Percentiles rank a stretch among this genome's conserved stretches.
These are phyloP conservation scores for Populus hybrid DNA, from an alignment of 441 rosid species.

Conservation along the genomic window DNA sequence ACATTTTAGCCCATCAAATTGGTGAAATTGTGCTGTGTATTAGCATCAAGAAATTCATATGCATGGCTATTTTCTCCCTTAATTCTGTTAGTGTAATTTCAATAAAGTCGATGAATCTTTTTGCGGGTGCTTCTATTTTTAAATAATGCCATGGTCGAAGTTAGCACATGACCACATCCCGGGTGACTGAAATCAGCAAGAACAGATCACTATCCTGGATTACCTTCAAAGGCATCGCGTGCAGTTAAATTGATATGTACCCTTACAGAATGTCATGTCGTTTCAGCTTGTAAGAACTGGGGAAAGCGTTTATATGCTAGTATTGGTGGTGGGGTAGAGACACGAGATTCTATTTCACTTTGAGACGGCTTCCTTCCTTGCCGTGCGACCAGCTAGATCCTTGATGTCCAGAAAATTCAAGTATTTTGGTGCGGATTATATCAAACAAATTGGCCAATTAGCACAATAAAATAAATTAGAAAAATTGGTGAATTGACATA, in stretches of 20 bases:
- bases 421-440: neutral
- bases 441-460: too few species aligned
- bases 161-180: neutral
- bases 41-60: constrained; percentile 1
- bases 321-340: neutral
- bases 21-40: constrained; percentile 5
- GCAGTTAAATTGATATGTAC: too few species aligned
- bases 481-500: too few species aligned
- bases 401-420: neutral
- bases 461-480: too few species aligned
- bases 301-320: neutral
- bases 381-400: neutral
- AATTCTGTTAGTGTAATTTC: neutral
- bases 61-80: neutral
- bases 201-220: neutral
- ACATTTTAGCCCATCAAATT: neutral
- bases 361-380: neutral
- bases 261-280: too few species aligned
- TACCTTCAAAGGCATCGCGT: neutral
- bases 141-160: neutral
- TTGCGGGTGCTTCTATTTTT: neutral
- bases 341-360: neutral
- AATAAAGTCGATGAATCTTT: neutral
- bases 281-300: too few species aligned
- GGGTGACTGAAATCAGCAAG: neutral